Base-by-base conservation (phyloP, 1,284 basidiomycete species). In the Wallemia ichthyophaga region DNA sequence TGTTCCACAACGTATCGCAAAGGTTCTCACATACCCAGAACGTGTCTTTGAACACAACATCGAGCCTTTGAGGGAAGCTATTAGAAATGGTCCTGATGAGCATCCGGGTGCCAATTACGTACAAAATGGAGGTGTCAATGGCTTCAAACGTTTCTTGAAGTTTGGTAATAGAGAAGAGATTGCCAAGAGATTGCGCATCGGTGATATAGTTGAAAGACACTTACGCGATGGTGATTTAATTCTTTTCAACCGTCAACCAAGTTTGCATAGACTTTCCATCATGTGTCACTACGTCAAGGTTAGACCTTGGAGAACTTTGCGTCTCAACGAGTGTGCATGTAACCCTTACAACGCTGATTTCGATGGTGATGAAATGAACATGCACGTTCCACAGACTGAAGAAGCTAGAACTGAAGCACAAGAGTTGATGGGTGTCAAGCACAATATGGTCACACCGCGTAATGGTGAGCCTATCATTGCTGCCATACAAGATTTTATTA, bases 301-400 rank as follows among this genome's bases (percentile, higher is more conserved):
- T 60, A 76, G 94, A 27, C 94, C 94, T 32, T 99, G 94, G 94
- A 75, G 92, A 64, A 89, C 94, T 1, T 95, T 99, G 74, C 79
- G 94, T 57, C 74, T 99, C 61, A 99, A 99, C 69, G 94, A 99
- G 70, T 99, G 94, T 78, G 94, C 94, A 9, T 99, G 94, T 71
- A 92, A 88, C 59, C 94, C 94, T 1, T 99, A 99, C 73, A 96
- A 96, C 68, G 94, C 94, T 59, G 94, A 99, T 73, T 99, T 99
- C 66, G 94, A 99, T 68, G 94, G 94, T 63, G 94, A 99, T 69
- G 94, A 99, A 71, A 99, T 99, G 94, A 99, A 99, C 71, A 75
- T 99, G 66, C 91, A 99, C 70, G 87, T 99, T 1, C 94, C 94
- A 0, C 94, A 99, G 70, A 99, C 94, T 0, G 94, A 99, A 70